Evolutionary conservation across 1,284 basidiomycete genomes (phyloP).

Genomic region (Ceratobasidium theobromae): DNA sequence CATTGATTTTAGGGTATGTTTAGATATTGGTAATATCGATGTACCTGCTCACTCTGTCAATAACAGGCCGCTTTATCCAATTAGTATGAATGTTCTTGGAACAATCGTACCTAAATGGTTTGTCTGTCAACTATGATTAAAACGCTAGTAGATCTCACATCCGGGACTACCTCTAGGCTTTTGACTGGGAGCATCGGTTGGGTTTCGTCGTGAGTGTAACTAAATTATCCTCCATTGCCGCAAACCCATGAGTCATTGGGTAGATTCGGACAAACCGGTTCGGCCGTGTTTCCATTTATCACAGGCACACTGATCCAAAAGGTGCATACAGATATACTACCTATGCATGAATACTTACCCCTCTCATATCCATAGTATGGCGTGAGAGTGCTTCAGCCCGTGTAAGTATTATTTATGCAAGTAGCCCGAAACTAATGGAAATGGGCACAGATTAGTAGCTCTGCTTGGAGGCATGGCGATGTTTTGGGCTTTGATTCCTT

Average conservation of each 20-base stretch:
- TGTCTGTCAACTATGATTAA: background rate
- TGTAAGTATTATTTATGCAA: background rate
- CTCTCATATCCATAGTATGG: background rate
- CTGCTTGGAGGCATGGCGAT: background rate
- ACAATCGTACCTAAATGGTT: constrained; percentile 20
- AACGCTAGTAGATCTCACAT: background rate
- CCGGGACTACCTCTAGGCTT: background rate
- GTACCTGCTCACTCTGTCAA: background rate
- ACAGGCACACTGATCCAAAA: constrained; percentile 20
- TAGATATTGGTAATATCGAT: background rate
- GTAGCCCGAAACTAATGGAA: background rate
- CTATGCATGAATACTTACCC: background rate
- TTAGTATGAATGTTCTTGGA: constrained; percentile 6
- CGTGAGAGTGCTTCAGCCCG: background rate
- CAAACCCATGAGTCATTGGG: background rate
- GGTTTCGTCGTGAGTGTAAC: constrained; percentile 10
- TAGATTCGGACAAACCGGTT: constrained; percentile 18
- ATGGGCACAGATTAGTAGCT: background rate
- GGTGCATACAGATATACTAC: background rate
- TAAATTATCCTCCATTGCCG: background rate
- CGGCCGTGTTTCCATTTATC: constrained; percentile 10
- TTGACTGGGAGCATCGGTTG: constrained; percentile 19
- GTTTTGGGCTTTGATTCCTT: constrained; percentile 2
- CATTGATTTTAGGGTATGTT: background rate
- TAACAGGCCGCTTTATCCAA: constrained; percentile 6